Conservation (phyloP, 2,329 filamentous ascomycete species). For the Eutypella sp. region DNA sequence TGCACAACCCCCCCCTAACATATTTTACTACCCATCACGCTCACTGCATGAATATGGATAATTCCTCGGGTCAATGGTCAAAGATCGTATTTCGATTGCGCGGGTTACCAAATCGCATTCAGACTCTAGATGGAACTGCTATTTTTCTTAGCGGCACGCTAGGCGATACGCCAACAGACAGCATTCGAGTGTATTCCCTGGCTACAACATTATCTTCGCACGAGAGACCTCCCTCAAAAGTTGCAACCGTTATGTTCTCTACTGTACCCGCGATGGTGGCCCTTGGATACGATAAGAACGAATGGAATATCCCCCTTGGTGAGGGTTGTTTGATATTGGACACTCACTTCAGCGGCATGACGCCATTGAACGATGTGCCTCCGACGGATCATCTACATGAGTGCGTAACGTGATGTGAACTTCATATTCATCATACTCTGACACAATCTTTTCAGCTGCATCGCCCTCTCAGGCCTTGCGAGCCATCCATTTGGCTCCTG, state of each 20-base stretch:
- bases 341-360: slow-evolving; percentile 17
- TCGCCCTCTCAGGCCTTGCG: slow-evolving; percentile 18
- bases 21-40: not conserved
- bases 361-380: slow-evolving; percentile 14
- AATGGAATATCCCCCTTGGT: slow-evolving; percentile 2
- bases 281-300: not conserved
- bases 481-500: slow-evolving; percentile 21
- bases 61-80: not conserved
- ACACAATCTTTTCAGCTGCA: slow-evolving; percentile 12
- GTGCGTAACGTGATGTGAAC: slow-evolving; percentile 5
- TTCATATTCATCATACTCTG: not conserved
- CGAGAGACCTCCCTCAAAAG: slow-evolving; percentile 7
- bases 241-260: slow-evolving; percentile 15
- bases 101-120: slow-evolving; percentile 1
- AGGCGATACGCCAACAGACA: slow-evolving; percentile 5
- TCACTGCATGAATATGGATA: not conserved
- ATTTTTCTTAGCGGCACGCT: slow-evolving; percentile 3
- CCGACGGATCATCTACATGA: slow-evolving; percentile 10
- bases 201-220: slow-evolving; percentile 7
- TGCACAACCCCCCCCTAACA: not conserved
- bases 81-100: slow-evolving; percentile 7
- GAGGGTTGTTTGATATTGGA: slow-evolving; percentile 12
- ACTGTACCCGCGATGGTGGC: slow-evolving; percentile 5
- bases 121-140: slow-evolving; percentile 3
- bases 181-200: slow-evolving; percentile 13